Conservation (phyloP, 2,329 filamentous ascomycete genomes). For the Verticillium tricorpus region DNA sequence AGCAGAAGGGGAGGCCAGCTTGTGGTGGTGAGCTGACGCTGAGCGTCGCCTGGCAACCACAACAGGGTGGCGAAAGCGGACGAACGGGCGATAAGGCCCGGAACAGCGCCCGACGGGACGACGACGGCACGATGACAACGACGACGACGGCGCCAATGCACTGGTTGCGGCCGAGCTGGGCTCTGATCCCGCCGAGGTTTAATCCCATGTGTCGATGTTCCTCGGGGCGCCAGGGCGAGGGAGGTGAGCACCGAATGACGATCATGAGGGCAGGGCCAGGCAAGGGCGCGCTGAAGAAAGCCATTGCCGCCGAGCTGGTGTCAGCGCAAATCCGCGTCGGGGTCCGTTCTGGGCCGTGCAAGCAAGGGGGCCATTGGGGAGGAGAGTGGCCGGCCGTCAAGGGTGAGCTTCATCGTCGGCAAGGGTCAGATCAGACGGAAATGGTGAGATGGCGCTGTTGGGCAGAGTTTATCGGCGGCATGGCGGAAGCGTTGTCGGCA, state of each 20-base stretch:
- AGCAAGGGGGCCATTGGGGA: background rate
- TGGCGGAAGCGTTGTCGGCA: background rate
- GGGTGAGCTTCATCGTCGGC: background rate
- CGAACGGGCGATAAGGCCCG: background rate
- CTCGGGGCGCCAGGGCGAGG: background rate
- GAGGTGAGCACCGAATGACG: background rate
- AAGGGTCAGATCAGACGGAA: background rate
- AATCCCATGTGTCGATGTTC: background rate
- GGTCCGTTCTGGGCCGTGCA: background rate
- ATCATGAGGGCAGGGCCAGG: background rate
- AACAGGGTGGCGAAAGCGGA: background rate
- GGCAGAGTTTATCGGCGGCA: background rate
- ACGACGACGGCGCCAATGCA: background rate
- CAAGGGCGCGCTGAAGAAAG: background rate
- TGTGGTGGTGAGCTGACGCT: background rate
- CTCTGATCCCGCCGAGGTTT: background rate
- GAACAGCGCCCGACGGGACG: background rate
- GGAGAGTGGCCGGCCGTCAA: background rate
- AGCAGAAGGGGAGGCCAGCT: background rate
- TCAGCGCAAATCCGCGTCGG: background rate
- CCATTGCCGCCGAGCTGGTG: background rate
- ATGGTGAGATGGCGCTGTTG: background rate
- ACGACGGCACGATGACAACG: background rate
- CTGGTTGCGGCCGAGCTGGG: background rate
- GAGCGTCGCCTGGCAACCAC: background rate